Evolutionary conservation across 169 alveolate species (phyloP).

Genomic region (Perkinsus olseni): DNA sequence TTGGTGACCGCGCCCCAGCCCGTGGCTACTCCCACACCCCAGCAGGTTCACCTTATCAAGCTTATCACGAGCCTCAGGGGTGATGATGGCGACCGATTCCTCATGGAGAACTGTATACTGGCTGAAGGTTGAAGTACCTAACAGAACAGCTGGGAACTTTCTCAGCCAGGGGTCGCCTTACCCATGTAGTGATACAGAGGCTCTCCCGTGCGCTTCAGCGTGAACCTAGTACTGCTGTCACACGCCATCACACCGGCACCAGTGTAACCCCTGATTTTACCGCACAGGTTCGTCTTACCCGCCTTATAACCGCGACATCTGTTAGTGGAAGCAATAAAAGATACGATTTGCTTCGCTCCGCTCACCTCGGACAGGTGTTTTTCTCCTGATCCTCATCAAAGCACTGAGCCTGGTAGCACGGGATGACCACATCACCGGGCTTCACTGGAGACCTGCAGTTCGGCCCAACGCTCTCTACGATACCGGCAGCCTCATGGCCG

Average conservation of each 20-base stretch:
- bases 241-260: slow-evolving; percentile 72
- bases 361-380: slow-evolving; percentile 11
- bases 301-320: slow-evolving; percentile 16
- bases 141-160: background rate
- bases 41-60: slow-evolving; percentile 58
- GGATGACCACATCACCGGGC: slow-evolving; percentile 73
- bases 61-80: slow-evolving; percentile 49
- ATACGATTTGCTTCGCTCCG: background rate
- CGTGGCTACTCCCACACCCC: slow-evolving; percentile 77
- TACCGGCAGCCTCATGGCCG: slow-evolving; percentile 77
- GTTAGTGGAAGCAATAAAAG: background rate
- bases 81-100: slow-evolving; percentile 67
- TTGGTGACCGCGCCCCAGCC: slow-evolving; percentile 79
- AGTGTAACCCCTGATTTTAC: slow-evolving; percentile 46
- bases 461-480: slow-evolving; percentile 72
- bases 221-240: slow-evolving; percentile 65
- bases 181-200: slow-evolving; percentile 73
- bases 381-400: slow-evolving; percentile 11
- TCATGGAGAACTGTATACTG: slow-evolving; percentile 75
- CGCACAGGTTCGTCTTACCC: slow-evolving; percentile 53
- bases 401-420: slow-evolving; percentile 46
- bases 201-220: slow-evolving; percentile 52
- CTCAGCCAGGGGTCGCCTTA: slow-evolving; percentile 22
- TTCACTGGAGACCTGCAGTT: slow-evolving; percentile 31
- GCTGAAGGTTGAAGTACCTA: slow-evolving; percentile 37